A percentile compares a stretch with the other conserved stretches of the same genome.
phyloP scores from a whole-genome alignment of 768 basidiomycete species.

The Tulasnella sp. region DNA sequence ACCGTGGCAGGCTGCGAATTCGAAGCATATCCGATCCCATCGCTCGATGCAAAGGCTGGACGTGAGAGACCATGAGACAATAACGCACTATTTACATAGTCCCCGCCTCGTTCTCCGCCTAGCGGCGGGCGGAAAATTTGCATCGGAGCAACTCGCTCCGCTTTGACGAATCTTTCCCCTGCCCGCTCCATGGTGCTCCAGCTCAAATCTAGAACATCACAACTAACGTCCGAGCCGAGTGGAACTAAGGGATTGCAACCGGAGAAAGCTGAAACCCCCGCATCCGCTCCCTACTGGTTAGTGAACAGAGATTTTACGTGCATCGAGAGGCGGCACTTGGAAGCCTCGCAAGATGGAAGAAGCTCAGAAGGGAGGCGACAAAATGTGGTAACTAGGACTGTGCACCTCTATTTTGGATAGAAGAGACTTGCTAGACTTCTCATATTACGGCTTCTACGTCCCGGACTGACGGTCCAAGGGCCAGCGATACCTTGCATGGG shows the following conservation, averaged over 20 bases:
- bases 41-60: neutral
- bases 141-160: neutral
- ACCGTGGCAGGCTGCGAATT: slow-evolving; percentile 1
- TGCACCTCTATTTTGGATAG: slow-evolving; percentile 2
- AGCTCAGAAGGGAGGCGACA: neutral
- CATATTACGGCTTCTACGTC: neutral
- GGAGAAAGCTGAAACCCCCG: neutral
- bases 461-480: neutral
- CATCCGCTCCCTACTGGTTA: neutral
- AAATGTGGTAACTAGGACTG: neutral
- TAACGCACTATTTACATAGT: neutral
- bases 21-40: neutral
- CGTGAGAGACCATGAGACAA: slow-evolving; percentile 3
- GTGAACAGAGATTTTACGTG: neutral
- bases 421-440: slow-evolving; percentile 2
- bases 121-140: neutral
- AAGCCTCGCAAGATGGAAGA: neutral
- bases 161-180: neutral
- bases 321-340: neutral
- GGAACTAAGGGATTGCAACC: neutral
- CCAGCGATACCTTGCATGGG: neutral
- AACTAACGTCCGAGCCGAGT: neutral
- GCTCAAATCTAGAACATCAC: neutral
- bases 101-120: neutral
- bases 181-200: neutral